Evolutionary conservation across 2,329 filamentous ascomycete species (phyloP), one percentile per base, ranked within the genome.

Genomic region (Myriangium duriaei): DNA sequence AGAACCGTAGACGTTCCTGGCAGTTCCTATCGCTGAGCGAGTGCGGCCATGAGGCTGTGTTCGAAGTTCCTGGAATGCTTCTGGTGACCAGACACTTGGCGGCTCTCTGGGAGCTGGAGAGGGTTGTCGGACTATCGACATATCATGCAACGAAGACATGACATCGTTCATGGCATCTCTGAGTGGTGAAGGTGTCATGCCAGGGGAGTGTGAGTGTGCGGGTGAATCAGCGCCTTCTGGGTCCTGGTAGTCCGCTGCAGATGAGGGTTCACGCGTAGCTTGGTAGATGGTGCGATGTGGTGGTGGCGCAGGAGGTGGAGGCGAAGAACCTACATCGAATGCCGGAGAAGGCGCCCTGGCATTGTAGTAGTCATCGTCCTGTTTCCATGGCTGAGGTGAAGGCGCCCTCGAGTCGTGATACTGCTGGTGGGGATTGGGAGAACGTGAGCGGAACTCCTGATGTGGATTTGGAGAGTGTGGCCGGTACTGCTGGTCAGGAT

Each of bases 161-260:
- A 98, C 87, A 58, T 92, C 88, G 53, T 96, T 88, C 86, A 98
- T 98, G 1, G 91, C 91, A 57, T 87, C 85, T 42, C 91, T 73
- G 3, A 98, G 64, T 0, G 91, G 91, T 2, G 91, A 96, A 1
- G 91, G 91, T 0, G 91, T 98, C 51, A 57, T 57, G 16, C 73
- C 74, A 2, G 81, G 76, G 4, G 84, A 86, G 3, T 75, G 75
- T 2, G 78, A 30, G 28, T 29, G 79, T 24, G 65, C 68, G 1
- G 80, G 79, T 1, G 81, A 83, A 5, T 67, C 66, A 45, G 58
- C 68, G 43, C 72, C 54, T 42, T 41, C 41, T 1, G 71, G 77
- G 38, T 70, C 63, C 40, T 71, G 68, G 6, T 60, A 63, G 37
- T 44, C 36, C 14, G 51, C 46, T 4, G 29, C 30, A 14, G 68